These are phyloP conservation scores for Jatropha multifida DNA, from an alignment of 441 rosid species.

Conservation along the genomic window DNA sequence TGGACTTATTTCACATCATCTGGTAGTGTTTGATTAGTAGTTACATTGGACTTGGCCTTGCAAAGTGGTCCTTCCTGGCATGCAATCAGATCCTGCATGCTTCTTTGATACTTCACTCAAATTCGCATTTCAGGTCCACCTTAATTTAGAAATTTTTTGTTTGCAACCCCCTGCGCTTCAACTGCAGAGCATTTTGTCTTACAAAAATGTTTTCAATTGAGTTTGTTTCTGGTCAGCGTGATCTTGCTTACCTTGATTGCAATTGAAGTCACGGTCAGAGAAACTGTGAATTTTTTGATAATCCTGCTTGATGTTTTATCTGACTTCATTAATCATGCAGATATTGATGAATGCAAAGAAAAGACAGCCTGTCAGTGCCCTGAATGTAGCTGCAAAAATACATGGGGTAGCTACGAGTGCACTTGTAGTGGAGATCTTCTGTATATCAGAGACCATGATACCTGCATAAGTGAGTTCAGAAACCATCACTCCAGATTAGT, in stretches of 20 bases:
- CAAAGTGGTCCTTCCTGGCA: neutral
- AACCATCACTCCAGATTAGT: neutral
- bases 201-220: neutral
- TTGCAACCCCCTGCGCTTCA: neutral
- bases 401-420: conserved; percentile 98
- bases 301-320: conserved; percentile 8
- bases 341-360: conserved; percentile 90
- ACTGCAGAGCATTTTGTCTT: neutral
- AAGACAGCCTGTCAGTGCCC: conserved; percentile 89
- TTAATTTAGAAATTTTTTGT: neutral
- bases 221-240: neutral
- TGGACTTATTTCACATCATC: neutral
- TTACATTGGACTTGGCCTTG: neutral
- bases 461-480: conserved; percentile 82
- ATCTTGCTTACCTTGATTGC: neutral
- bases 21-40: neutral
- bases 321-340: conserved; percentile 35
- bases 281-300: neutral
- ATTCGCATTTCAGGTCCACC: neutral
- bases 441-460: conserved; percentile 90
- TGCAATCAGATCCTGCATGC: neutral
- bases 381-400: conserved; percentile 87
- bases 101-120: neutral
- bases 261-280: neutral
- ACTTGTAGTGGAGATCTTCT: conserved; percentile 81